Evolutionary conservation across 805 yeast species (phyloP), one percentile per base, ranked within the genome.

Genomic region (Clavispora carvajalis): DNA sequence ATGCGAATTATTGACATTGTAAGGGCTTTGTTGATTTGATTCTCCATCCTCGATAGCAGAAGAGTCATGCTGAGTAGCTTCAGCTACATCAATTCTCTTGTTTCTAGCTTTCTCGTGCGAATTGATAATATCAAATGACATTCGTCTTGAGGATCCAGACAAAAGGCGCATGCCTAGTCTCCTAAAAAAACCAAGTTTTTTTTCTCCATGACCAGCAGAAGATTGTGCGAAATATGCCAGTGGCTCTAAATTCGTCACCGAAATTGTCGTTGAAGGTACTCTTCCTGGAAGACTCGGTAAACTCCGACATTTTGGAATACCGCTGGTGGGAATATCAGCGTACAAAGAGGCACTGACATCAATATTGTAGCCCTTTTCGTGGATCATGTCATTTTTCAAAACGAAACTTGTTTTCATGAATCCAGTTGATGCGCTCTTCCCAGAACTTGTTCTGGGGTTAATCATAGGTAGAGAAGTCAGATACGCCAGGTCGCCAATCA

Each of bases 391-490:
- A 54, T 63, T 64, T 57, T 65, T 65, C 54, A 69, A 63, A 13
- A 69, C 55, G 48, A 62, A 68, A 29, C 70, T 62, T 38, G 65
- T 57, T 53, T 68, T 63, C 73, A 69, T 69, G 48, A 69, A 69
- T 0, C 74, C 74, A 36, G 61, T 44, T 2, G 73, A 68, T 22
- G 67, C 73, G 36, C 68, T 53, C 33, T 40, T 48, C 3, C 48
- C 47, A 10, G 33, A 15, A 18, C 36, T 30, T 16, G 18, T 24
- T 17, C 23, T 31, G 28, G 46, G 31, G 15, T 38, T 33, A 36
- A 51, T 46, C 4, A 51, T 44, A n/a, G 52, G 47, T 5, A 48
- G 42, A 4, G 53, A 49, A 22, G 40, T 34, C 46, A 44, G 46
- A 28, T 36, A 44, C 25, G 41, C 36, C 24, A 30, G 36, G 34